Conservation (phyloP, 1,139 yeast genomes). For the Suhomyces coccinellae region DNA sequence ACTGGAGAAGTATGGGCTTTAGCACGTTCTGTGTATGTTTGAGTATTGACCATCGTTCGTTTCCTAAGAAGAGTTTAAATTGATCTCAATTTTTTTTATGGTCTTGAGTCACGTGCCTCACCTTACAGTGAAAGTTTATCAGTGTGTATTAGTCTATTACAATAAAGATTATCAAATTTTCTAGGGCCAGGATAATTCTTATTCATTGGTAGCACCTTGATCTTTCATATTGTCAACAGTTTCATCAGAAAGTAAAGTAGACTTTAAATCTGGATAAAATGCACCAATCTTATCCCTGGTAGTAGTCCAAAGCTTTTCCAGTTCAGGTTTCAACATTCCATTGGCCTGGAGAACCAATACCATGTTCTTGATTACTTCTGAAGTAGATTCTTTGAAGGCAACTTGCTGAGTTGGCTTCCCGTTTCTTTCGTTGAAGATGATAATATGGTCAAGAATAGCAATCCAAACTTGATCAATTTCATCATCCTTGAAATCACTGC, state of each 20-base stretch:
- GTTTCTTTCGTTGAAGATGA: conserved; percentile 36
- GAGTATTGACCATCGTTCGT: conserved; percentile 22
- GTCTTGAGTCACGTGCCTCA: background rate
- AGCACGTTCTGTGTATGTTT: conserved; percentile 70
- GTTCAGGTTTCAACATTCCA: conserved; percentile 25
- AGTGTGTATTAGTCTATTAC: background rate
- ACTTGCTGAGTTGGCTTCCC: conserved; percentile 23
- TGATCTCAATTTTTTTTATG: background rate
- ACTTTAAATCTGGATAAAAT: conserved; percentile 46
- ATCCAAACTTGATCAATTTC: conserved; percentile 37
- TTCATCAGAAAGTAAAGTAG: conserved; percentile 21
- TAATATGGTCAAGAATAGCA: conserved; percentile 35
- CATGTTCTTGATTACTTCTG: conserved; percentile 65
- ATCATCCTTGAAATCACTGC: conserved; percentile 23
- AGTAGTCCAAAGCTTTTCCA: conserved; percentile 29
- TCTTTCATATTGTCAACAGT: background rate
- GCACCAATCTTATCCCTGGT: conserved; percentile 48
- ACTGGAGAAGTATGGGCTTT: conserved; percentile 70
- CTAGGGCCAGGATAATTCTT: background rate
- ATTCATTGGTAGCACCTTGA: background rate
- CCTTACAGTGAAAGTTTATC: background rate
- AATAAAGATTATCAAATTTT: background rate
- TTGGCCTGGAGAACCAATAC: conserved; percentile 38
- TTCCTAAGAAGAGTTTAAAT: too few species aligned
- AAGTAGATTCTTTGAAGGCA: conserved; percentile 54